Evolutionary conservation across 2,329 filamentous ascomycete species (phyloP), one percentile per base, ranked within the genome.

Genomic region (Metarhizium brunneum): DNA sequence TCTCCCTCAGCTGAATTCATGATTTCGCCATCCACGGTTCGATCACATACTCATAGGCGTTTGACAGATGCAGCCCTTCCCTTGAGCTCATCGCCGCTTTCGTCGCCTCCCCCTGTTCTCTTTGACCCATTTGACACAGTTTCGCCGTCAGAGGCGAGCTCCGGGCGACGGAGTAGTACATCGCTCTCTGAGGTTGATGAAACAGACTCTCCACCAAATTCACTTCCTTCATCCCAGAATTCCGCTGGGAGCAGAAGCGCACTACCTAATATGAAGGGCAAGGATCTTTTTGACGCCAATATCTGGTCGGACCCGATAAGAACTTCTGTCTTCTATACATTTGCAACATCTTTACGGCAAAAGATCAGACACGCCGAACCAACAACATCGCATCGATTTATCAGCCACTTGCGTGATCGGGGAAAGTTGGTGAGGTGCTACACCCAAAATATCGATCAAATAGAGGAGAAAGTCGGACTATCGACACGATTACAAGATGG

Each of bases 401-500:
- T 90, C 61, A 79, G 81, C 47, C 80, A 83, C 38, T 73, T 90
- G 5, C 78, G 84, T 48, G 84, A 88, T 64, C 77, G 81, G 4
- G 83, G 85, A 3, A 85, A 86, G 59, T 74, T 90, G 5, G 83
- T 88, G 36, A 75, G 86, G 43, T 87, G 85, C 63, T 90, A 90
- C 63, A 89, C 86, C 0, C 86, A 90, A 61, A 90, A 89, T 60
- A 89, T 90, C 60, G 86, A 90, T 61, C 82, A 84, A 58, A 81
- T 90, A 6, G 86, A 90, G 65, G 82, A 85, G 63, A 83, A 86
- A 56, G 84, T 87, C 47, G 86, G 85, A 3, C 72, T 89, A 3
- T 81, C 78, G 16, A 87, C 84, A 0, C 78, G 84, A 54, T 73
- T 89, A 8, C 71, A 74, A 11, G 75, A 80, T 36, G 86, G 86